Percentiles rank a stretch among this genome's conserved stretches.
Evolutionary conservation across 306 rosid species (phyloP).

Genomic region (Elaeagnus macrophylla): DNA sequence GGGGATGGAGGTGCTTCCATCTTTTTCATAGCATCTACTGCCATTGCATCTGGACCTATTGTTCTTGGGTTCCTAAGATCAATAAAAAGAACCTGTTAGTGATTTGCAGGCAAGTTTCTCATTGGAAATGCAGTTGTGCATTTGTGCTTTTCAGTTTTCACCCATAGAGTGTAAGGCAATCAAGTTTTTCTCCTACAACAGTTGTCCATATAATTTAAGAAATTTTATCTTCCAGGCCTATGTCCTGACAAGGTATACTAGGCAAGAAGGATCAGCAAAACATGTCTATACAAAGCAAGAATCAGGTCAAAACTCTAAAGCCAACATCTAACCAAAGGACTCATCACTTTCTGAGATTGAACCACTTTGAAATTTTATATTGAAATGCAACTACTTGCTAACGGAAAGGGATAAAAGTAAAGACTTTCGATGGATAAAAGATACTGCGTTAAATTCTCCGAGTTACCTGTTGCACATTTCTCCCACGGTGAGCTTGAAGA

Average conservation of each 20-base stretch:
- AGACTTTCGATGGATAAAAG: neutral
- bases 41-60: conserved; percentile 74
- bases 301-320: too few relatives aligned
- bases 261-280: too few relatives aligned
- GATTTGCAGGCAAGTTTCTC: neutral
- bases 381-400: neutral
- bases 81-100: neutral
- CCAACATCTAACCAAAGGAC: too few relatives aligned
- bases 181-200: too few relatives aligned
- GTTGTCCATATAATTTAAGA: too few relatives aligned
- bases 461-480: conserved; percentile 83
- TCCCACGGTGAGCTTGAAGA: conserved; percentile 83
- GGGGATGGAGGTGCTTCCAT: conserved; percentile 99
- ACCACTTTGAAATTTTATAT: too few relatives aligned
- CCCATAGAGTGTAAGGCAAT: too few relatives aligned
- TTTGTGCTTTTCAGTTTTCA: neutral
- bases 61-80: conserved; percentile 63
- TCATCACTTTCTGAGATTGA: too few relatives aligned
- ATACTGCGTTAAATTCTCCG: neutral
- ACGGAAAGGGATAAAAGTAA: neutral
- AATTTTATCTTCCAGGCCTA: too few relatives aligned
- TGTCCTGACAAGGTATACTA: too few relatives aligned
- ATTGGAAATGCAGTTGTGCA: neutral
- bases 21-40: conserved; percentile 93
- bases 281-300: too few relatives aligned